Percentiles rank a stretch among this genome's conserved stretches.
Conservation (phyloP, 148 eudicot genomes). For the Pharnaceum exiguum region DNA sequence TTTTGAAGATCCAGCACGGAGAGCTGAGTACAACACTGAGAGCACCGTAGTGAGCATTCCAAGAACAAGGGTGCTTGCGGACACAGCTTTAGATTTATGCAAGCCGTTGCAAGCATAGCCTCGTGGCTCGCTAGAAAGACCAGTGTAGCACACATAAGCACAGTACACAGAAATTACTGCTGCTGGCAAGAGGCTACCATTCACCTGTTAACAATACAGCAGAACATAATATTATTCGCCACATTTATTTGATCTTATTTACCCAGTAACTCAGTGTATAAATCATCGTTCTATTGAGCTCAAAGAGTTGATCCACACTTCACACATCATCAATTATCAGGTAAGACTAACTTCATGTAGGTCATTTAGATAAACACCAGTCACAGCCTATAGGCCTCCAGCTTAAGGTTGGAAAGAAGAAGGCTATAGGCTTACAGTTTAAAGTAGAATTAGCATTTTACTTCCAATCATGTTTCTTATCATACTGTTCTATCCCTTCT, state of each 20-base stretch:
- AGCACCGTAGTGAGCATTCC: conserved; percentile 96
- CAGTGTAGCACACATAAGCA: conserved; percentile 91
- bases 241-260: not conserved
- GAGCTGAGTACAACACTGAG: conserved; percentile 91
- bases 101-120: conserved; percentile 86
- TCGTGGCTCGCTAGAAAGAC: conserved; percentile 84
- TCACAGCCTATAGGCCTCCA: not conserved
- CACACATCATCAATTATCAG: not conserved
- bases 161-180: conserved; percentile 92
- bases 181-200: conserved; percentile 96
- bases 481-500: no score
- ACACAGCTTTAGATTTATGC: conserved; percentile 60
- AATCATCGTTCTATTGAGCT: not conserved
- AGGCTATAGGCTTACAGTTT: no score
- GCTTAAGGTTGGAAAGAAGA: not conserved
- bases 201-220: conserved; percentile 56
- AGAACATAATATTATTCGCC: no score
- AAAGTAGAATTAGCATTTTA: no score
- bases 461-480: not conserved
- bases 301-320: not conserved
- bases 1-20: conserved; percentile 96
- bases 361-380: not conserved
- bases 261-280: not conserved
- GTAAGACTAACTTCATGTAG: not conserved
- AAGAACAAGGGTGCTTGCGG: conserved; percentile 72